Base-by-base conservation (phyloP, 176 grass and related monocot species). In the Pharus latifolius region DNA sequence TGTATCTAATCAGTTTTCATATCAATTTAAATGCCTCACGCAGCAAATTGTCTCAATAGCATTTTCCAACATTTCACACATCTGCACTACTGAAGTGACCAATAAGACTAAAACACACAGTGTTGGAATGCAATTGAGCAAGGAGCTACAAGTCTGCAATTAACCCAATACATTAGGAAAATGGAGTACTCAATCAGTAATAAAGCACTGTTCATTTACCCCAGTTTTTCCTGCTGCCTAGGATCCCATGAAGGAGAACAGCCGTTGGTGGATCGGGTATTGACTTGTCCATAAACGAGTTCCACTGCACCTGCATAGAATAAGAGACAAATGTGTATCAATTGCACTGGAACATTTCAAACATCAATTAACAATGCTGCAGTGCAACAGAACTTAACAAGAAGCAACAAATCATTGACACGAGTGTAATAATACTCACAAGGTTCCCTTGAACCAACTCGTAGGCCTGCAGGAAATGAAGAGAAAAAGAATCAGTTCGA, bases 231-330 rank as follows among this genome's bases (percentile, higher is more conserved):
- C 90, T 82, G 38, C 81, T 85, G 24, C 95, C 90, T 68, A 99
- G 95, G 65, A 99, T 99, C 11, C 90, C 95, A 74, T 99, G 95
- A 67, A 99, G 80, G 41, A 99, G 90, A 86, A 99, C 90, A 83
- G 87, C 85, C 44, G 95, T 99, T 66, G 95, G 87, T 73, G 95
- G 95, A 91, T 99, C 95, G 56, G 90, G 87, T 76, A 94, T 74
- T 44, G 95, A 86, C 73, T 99, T 99, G 79, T 99, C 95, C 84
- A 56, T 94, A 69, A 99, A 99, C 37, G 85, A 94, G 76, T 94
- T 94, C 95, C 95, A 91, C 41, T 92, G 75, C 37, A 99, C 90
- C 95, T 99, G 65, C 73, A 12, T 74, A 44, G 55, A 28, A 18
- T 44, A 32, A 31, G 22, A 27, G 26, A 32, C 35, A 34, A 27